phyloP scores from a whole-genome alignment of 805 yeast genomes.

The Lipomyces yamanashiensis region DNA sequence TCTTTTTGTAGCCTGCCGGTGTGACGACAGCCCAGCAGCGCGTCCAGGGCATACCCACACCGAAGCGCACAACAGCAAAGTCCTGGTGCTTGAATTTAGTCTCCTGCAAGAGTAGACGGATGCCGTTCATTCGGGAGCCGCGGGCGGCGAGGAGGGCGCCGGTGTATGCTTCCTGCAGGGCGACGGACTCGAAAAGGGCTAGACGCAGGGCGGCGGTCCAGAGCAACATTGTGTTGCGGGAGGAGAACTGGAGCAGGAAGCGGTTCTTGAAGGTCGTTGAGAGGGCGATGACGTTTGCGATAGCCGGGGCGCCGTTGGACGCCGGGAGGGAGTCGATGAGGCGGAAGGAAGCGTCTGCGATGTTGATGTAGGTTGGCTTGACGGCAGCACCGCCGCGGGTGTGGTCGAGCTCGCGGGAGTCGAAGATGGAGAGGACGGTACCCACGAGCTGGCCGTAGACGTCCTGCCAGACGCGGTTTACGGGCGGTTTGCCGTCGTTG shows the following conservation, averaged over 20 bases:
- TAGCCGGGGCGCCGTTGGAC: conserved; percentile 22
- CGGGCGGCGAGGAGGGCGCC: conserved; percentile 92
- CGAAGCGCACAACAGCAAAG: conserved; percentile 93
- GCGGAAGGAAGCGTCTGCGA: conserved; percentile 86
- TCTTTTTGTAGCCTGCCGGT: conserved; percentile 55
- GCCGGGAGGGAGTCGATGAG: conserved; percentile 40
- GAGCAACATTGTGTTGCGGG: conserved; percentile 62
- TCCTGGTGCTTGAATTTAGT: conserved; percentile 87
- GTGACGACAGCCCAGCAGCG: conserved; percentile 87
- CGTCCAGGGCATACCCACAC: conserved; percentile 98
- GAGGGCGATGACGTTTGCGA: conserved; percentile 62
- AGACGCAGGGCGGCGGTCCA: conserved; percentile 88
- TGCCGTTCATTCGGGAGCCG: conserved; percentile 86
- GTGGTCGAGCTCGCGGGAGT: conserved; percentile 56
- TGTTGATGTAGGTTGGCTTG: conserved; percentile 80
- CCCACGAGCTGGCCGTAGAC: conserved; percentile 92
- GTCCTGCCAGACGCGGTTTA: conserved; percentile 85
- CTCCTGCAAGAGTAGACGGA: conserved; percentile 80
- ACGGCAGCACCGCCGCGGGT: conserved; percentile 51
- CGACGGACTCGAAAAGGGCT: conserved; percentile 76
- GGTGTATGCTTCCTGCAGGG: conserved; percentile 93
- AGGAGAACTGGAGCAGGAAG: conserved; percentile 75
- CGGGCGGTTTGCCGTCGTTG: conserved; percentile 80
- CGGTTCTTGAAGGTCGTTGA: conserved; percentile 92
- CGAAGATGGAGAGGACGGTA: conserved; percentile 91